Evolutionary conservation across 2,329 filamentous ascomycete species (phyloP), one percentile per base, ranked within the genome.

Genomic region (Aspergillus uvarum): DNA sequence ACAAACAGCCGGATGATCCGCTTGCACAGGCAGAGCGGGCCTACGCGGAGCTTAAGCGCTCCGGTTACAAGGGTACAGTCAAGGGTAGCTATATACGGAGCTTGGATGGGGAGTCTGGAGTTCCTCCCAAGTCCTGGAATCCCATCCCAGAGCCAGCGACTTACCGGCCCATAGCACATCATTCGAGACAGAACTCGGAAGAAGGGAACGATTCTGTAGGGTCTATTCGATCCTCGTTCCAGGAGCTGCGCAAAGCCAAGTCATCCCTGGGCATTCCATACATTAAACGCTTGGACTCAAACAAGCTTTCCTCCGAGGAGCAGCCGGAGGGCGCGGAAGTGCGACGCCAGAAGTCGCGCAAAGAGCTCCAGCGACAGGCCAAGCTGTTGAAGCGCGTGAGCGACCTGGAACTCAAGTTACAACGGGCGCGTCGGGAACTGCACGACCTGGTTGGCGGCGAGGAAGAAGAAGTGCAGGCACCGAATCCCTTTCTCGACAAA

Each of bases 321-420:
- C 68, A 74, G 14, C 59, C 64, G 8, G 71, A 71, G 11, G 58
- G 52, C 4, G 60, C 61, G 7, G 68, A 67, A 16, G 69, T 84
- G 35, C 79, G 79, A 59, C 79, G 77, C 47, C 78, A 81, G 24
- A 79, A 79, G 2, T 85, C 83, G 2, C 83, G 82, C 66, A 83
- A 81, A 65, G 85, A 87, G 55, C 73, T 87, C 5, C 77, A 81
- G 53, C 82, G 81, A 66, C 83, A 87, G 65, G 77, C 81, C 59
- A 86, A 84, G 62, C 74, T 88, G 32, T 76, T 80, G 47, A 86
- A 85, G 73, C 80, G 83, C 55, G 85, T 88, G 31, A 86, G 83
- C 64, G 81, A 87, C 63, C 78, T 88, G 12, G 85, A 88, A 65
- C 70, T 76, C 12, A 86, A 87, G 68, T 78, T 88, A 31, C 76